Base-by-base conservation (phyloP, 2,329 filamentous ascomycete genomes). In the Fusarium tupiense region DNA sequence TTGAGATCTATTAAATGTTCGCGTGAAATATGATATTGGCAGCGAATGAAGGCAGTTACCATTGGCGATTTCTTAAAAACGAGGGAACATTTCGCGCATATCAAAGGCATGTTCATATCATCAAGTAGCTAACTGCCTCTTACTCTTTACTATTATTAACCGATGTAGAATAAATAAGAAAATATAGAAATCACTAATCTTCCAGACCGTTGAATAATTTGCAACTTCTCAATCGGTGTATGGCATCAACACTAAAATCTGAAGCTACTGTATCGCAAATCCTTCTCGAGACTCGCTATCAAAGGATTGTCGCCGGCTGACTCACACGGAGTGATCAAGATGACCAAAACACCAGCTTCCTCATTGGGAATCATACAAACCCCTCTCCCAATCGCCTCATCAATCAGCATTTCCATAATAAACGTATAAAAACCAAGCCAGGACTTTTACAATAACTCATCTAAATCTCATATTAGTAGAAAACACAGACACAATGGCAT, bases 301-400 rank as follows among this genome's bases (percentile, higher is more conserved):
- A 12, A n/a, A 29, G 46, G 47, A 65, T 38, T 41, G 33, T 61
- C 50, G 33, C 71, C 67, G 71, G 59, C 50, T 74, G 71, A 73
- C 58, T 73, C 71, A 73, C 59, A 43, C 37, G 46, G 68, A 44
- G 33, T 33, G 40, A 33, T 49, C 9, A 37, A 33, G 31, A 43
- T 12, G 33, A n/a, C 40, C 65, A 66, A 56, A 72, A 67, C 49
- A 50, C 58, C 66, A 74, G 35, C 71, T 72, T 59, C 71, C 71
- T 61, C 38, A 74, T 74, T 53, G 40, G 71, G 71, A 63, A 74
- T 54, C 61, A 61, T 52, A 49, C 47, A 38, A 62, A 31, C 2
- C 31, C n/a, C 13, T 31, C 33, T 41, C 41, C 31, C 33, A n/a
- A 29, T 44, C 29, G 40, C 67, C 37, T 58, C 50, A 46, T 31